phyloP scores from a whole-genome alignment of 306 rosid genomes.

The Cicer arietinum region DNA sequence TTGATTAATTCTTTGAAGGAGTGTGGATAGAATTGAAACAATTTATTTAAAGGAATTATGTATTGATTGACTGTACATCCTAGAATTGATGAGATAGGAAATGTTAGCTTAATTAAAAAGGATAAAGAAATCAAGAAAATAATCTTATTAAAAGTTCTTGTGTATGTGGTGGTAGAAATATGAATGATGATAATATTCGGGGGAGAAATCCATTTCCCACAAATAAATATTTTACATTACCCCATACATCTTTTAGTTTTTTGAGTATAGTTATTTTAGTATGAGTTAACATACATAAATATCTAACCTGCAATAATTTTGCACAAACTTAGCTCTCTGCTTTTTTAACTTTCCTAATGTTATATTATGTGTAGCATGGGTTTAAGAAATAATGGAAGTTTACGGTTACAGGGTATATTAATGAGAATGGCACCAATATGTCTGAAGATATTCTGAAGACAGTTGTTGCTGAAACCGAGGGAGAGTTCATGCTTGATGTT shows the following conservation, averaged over 20 bases:
- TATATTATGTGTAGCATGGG: neutral
- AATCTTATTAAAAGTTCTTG: neutral
- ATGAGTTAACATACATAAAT: neutral
- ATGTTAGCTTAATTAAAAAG: neutral
- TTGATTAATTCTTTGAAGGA: neutral
- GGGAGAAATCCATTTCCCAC: too few species aligned
- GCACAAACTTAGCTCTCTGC: neutral
- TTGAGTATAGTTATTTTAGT: neutral
- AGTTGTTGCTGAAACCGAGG: conserved; percentile 60
- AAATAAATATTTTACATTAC: too few species aligned
- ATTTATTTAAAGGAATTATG: neutral
- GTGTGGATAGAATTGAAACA: neutral
- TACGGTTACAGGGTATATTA: neutral
- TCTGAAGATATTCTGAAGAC: conserved; percentile 51
- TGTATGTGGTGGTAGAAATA: neutral
- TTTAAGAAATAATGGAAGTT: neutral
- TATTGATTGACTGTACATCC: neutral
- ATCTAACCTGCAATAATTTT: too few species aligned
- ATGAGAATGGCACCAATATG: neutral
- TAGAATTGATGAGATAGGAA: neutral
- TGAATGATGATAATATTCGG: too few species aligned
- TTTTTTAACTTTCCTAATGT: neutral
- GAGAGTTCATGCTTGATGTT: conserved; percentile 58
- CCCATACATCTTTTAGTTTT: too few species aligned
- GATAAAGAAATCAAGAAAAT: neutral